Evolutionary conservation across 176 grass and related monocot species (phyloP), one percentile per base, ranked within the genome.

Genomic region (Oryza longistaminata): DNA sequence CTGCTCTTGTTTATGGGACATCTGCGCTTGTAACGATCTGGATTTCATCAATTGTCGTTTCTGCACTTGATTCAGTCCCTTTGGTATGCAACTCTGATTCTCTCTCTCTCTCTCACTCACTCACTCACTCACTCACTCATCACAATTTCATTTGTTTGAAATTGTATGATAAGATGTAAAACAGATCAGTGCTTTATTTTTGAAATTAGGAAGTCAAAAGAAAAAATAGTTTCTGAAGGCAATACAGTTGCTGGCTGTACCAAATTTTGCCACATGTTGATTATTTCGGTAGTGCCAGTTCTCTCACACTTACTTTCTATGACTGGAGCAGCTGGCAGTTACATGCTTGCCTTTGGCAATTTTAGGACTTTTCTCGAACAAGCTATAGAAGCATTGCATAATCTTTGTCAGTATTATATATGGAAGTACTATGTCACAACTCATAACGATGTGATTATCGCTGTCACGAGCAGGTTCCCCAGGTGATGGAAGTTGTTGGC

Each of bases 401-500:
- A 3, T 49, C 50, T 24, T 37, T 37, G 0, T 61, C 21, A 24
- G 7, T 62, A 62, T 62, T 62, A n/a, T n/a, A 21, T 10, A 58
- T 31, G 10, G 13, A 68, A 61, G 35, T 55, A 21, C 37, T 11
- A 4, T 22, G 6, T 24, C 33, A 11, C 45, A 48, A 53, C n/a
- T 11, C 26, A 31, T 0, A 84, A 61, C 7, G 53, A 22, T 14
- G 1, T 69, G 64, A 73, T 22, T 40, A 24, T 50, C 39, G 8
- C 71, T 79, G 21, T 77, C 11, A 85, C 45, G 58, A 16, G 21
- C 87, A 99, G 93, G 83, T 96, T 87, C 96, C 93, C 58, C 89
- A 96, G 76, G 84, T 96, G 71, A 90, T 99, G 90, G 91, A 96
- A 94, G 89, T 96, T 43, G 82, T 96, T 17, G 96, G 96, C 53